Percentiles rank a stretch among this genome's conserved stretches.
Conservation (phyloP, 1,139 yeast species). For the Pneumocystis sp. region DNA sequence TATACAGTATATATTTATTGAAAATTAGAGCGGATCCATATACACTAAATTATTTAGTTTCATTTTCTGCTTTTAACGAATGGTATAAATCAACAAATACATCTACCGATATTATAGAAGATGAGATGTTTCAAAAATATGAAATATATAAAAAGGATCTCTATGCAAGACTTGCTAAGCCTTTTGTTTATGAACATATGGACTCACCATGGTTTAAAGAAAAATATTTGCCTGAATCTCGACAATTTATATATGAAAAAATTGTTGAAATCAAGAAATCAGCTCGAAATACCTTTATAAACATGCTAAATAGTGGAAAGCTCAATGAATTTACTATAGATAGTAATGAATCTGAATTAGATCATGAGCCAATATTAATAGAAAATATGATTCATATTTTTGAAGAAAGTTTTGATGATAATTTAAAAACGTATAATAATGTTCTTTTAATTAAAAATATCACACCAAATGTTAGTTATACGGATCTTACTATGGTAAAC, state of each 20-base stretch:
- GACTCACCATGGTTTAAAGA: slow-evolving; percentile 16
- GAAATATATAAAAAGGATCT: slow-evolving; percentile 15
- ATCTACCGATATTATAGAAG: neutral
- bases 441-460: neutral
- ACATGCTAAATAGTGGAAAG: slow-evolving; percentile 10
- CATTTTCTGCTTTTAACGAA: slow-evolving; percentile 9
- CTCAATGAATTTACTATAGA: slow-evolving; percentile 13
- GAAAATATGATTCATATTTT: neutral
- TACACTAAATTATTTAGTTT: slow-evolving; percentile 5
- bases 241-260: neutral
- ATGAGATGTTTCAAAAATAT: slow-evolving; percentile 5
- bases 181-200: slow-evolving; percentile 14
- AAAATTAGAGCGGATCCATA: slow-evolving; percentile 7
- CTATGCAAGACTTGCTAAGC: slow-evolving; percentile 15
- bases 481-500: neutral
- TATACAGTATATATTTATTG: neutral
- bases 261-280: slow-evolving; percentile 2
- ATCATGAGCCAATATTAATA: neutral
- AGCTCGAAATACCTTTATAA: slow-evolving; percentile 7
- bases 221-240: slow-evolving; percentile 8
- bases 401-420: slow-evolving; percentile 1
- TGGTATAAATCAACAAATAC: slow-evolving; percentile 11
- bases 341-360: neutral
- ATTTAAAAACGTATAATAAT: neutral
- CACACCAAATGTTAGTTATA: neutral